Evolutionary conservation across 2,329 filamentous ascomycete species (phyloP).

Genomic region (Hypocreales sp.): DNA sequence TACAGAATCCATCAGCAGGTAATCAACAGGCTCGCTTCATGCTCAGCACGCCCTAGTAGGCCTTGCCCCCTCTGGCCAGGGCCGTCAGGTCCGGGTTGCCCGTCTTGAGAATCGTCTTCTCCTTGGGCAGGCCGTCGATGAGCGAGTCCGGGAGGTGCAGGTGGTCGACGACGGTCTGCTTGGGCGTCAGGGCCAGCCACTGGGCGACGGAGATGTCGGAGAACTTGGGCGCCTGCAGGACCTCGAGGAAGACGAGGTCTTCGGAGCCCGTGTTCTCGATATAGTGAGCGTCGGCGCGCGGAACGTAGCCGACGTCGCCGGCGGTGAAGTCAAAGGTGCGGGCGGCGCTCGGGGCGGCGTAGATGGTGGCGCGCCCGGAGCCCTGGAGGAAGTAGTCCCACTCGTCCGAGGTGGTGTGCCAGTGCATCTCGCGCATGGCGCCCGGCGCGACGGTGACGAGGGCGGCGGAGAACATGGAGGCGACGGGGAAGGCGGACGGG

Average conservation of each 20-base stretch:
- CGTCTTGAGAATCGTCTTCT: conserved; percentile 25
- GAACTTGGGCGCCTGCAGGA: conserved; percentile 35
- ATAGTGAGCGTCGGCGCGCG: conserved; percentile 34
- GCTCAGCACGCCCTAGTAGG: too few relatives aligned
- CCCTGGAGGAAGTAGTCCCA: conserved; percentile 46
- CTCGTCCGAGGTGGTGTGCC: conserved; percentile 44
- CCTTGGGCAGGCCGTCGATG: conserved; percentile 19
- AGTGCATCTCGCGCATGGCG: conserved; percentile 50
- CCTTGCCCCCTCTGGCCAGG: conserved; percentile 6
- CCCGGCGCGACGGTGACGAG: conserved; percentile 43
- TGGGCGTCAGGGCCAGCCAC: conserved; percentile 41
- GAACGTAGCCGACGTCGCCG: conserved; percentile 44
- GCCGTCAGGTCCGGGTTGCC: conserved; percentile 22
- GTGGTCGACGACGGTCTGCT: conserved; percentile 42
- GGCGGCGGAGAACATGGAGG: conserved; percentile 36
- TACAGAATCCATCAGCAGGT: too few relatives aligned
- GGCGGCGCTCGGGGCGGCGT: conserved; percentile 29
- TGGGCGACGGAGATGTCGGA: conserved; percentile 40
- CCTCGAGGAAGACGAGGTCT: conserved; percentile 43
- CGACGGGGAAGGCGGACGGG: conserved; percentile 38
- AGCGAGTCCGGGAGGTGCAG: conserved; percentile 23
- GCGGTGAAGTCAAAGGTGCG: conserved; percentile 44
- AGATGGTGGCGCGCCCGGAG: conserved; percentile 39
- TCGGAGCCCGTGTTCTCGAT: conserved; percentile 44
- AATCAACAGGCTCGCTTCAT: too few relatives aligned